Evolutionary conservation across 495 filamentous ascomycete species (phyloP), one percentile per base, ranked within the genome.

Genomic region (Penicillium ochrochloron): DNA sequence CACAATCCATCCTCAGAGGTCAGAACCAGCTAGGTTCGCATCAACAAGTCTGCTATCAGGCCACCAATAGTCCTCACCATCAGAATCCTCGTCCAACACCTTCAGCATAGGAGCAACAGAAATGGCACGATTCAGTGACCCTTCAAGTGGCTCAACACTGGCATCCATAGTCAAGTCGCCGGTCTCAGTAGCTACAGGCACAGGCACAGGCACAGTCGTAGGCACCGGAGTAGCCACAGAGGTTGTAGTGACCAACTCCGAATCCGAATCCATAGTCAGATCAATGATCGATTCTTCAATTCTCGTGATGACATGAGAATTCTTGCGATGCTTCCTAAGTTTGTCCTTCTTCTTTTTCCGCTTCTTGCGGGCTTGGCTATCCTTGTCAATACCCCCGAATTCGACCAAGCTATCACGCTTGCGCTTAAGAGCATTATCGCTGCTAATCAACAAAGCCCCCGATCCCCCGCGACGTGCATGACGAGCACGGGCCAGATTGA

Each of bases 51-150:
- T 64, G 55, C 68, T 79, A n/a, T 65, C 64, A 21, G 78, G 81
- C 75, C 78, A 83, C 82, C 81, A 84, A 57, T 77, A 71, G 54
- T 84, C 80, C 21, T 84, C 78, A 48, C 60, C 79, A 58, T 76
- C 73, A 0, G 74, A 42, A 4, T 68, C 56, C 54, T 78, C 69
- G 17, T 66, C 59, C 11, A 66, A 54, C n/a, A n/a, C 37, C 57
- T 60, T 65, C 39, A 29, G 23, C 6, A 39, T 31, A 3, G 55
- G 35, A 31, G n/a, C 19, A n/a, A 52, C 19, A n/a, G 51, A 54
- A 34, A 7, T 7, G 3, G 9, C 4, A 19, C 27, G 15, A 31
- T 4, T 3, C 14, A 29, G 3, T 54, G 51, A 21, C 25, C n/a
- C 12, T 9, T 33, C 27, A 10, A 54, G 7, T n/a, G 15, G 5